Base-by-base conservation (phyloP, 441 rosid species). In the Omphalea diandra region DNA sequence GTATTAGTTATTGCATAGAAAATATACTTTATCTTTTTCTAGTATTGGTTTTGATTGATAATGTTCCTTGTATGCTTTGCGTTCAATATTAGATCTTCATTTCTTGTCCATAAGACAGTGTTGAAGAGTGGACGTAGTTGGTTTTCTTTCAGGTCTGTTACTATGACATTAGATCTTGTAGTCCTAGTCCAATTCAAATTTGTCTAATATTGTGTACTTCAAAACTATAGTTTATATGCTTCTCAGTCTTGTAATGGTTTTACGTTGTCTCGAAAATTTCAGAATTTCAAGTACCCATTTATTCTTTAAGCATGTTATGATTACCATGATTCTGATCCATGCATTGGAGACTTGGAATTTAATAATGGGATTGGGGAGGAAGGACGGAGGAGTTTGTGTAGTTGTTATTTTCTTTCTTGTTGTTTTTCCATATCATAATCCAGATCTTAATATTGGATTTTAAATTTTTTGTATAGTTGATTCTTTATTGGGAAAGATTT, bases 31-130 rank as follows among this genome's bases (percentile, higher is more conserved):
- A 12, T 27, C 36, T 47, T 31, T 24, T 44, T 7, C 9, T 11
- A 27, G 7, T 35, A n/a, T n/a, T n/a, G n/a, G 22, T 52, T 2
- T 44, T 35, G 29, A 24, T 52, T 61, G 18, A 49, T 49, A 4
- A 38, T 70, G 60, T 50, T 24, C 26, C 15, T 15, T 11, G 10
- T 36, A 15, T 40, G 27, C 31, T 50, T 7, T 27, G 22, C 36
- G 57, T 14, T 71, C 5, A 63, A 46, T 32, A 4, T 17, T 54
- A 56, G 65, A 72, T 72, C 66, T 72, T 15, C 44, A 41, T 32
- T 31, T 65, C 41, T 57, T 57, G 41, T 36, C 6, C 52, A 26
- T 46, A 46, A 31, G 52, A 46, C n/a, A 17, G 9, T 22, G 41
- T 60, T 58, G 22, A 33, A 3, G n/a, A 18, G 11, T 10, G 20